Percentiles rank a stretch among this genome's conserved stretches.
Conservation (phyloP, 345 rosid genomes). For the Arabis hirsuta region DNA sequence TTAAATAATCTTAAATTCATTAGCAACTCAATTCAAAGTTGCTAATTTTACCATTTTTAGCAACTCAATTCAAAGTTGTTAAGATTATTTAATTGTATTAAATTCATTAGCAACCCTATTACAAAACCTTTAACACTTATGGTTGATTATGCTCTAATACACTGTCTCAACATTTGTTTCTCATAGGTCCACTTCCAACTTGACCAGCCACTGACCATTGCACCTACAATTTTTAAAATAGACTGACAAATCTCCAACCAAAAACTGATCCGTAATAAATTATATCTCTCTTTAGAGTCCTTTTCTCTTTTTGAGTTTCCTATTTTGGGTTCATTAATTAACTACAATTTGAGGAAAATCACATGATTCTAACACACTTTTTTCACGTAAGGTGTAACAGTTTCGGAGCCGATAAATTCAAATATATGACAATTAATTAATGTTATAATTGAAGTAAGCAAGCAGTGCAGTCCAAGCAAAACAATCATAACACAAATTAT, state of each 20-base stretch:
- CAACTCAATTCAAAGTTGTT: no score
- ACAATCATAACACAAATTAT: not conserved
- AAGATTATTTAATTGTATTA: no score
- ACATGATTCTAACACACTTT: slow-evolving; percentile 28
- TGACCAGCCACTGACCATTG: slow-evolving; percentile 37
- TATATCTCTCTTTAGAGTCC: slow-evolving; percentile 8
- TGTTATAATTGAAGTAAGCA: not conserved
- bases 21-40: no score
- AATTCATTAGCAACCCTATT: no score
- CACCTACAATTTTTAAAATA: slow-evolving; percentile 30
- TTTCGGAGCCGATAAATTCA: not conserved
- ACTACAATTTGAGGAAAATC: slow-evolving; percentile 23
- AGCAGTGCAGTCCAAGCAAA: not conserved
- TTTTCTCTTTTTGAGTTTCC: slow-evolving; percentile 23
- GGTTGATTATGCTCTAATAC: no score
- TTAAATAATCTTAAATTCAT: no score
- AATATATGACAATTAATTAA: not conserved
- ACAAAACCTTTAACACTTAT: no score
- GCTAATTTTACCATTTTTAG: no score
- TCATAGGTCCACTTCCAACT: slow-evolving; percentile 37
- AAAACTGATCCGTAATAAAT: slow-evolving; percentile 29
- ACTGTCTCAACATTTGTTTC: slow-evolving; percentile 17
- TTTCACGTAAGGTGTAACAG: not conserved
- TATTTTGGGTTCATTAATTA: slow-evolving; percentile 26
- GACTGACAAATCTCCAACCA: slow-evolving; percentile 39